phyloP scores from a whole-genome alignment of 495 filamentous ascomycete genomes.

The Peziza echinospora region DNA sequence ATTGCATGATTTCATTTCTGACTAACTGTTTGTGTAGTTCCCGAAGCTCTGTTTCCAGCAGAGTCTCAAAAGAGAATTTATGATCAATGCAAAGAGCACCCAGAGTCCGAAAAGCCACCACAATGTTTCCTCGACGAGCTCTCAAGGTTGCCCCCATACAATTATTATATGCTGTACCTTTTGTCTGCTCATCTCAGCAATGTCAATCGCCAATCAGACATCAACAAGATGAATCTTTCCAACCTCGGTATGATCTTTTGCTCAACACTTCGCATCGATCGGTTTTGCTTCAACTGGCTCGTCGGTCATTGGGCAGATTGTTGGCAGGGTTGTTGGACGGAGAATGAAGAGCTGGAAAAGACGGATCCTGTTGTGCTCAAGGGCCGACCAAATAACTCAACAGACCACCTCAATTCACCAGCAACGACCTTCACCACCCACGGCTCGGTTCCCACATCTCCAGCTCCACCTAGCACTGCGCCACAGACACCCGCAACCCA shows the following conservation, averaged over 20 bases:
- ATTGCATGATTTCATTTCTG: too few relatives aligned
- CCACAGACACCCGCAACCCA: neutral
- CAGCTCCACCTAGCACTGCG: neutral
- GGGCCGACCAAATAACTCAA: neutral
- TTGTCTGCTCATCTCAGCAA: slow-evolving; percentile 18
- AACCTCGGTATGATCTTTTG: slow-evolving; percentile 21
- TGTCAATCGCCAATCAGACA: slow-evolving; percentile 13
- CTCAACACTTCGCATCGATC: slow-evolving; percentile 18
- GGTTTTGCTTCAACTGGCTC: slow-evolving; percentile 20
- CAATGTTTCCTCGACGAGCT: slow-evolving; percentile 17
- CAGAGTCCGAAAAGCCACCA: slow-evolving; percentile 14
- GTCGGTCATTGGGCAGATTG: slow-evolving; percentile 17
- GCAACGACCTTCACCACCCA: neutral
- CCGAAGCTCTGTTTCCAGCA: slow-evolving; percentile 16
- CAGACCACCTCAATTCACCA: neutral
- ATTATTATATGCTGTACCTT: slow-evolving; percentile 18
- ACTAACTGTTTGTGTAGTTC: slow-evolving; percentile 7
- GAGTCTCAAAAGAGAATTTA: slow-evolving; percentile 19
- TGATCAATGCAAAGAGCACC: slow-evolving; percentile 19
- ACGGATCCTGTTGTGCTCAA: slow-evolving; percentile 2
- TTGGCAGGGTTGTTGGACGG: slow-evolving; percentile 16
- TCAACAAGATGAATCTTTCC: slow-evolving; percentile 19
- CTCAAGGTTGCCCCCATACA: slow-evolving; percentile 18
- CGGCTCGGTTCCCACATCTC: neutral
- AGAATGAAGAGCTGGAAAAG: slow-evolving; percentile 17